Percentiles rank a stretch among this genome's conserved stretches.
phyloP scores from a whole-genome alignment of 1,139 yeast genomes.

The Nakaseomyces sp. region DNA sequence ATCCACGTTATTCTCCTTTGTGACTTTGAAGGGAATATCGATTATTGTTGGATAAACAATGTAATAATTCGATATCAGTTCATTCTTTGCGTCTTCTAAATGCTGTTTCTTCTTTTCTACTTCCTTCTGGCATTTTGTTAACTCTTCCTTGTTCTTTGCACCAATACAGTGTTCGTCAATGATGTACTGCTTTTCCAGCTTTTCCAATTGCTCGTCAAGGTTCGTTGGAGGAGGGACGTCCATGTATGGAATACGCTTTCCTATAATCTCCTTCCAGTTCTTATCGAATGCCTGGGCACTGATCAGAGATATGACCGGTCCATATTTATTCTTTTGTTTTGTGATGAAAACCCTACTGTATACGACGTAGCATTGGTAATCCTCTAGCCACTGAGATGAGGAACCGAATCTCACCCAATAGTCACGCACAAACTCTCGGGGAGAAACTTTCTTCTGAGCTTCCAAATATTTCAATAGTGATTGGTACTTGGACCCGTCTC shows the following conservation, averaged over 20 bases:
- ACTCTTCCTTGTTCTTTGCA: not conserved
- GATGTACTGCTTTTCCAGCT: not conserved
- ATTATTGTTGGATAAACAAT: not conserved
- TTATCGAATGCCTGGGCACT: conserved; percentile 19
- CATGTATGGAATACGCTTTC: conserved; percentile 14
- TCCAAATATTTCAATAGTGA: not conserved
- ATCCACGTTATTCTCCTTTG: conserved; percentile 16
- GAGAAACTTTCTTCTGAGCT: not conserved
- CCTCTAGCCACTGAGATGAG: conserved; percentile 18
- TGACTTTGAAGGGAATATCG: not conserved
- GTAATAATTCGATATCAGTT: not conserved
- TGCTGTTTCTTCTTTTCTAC: not conserved
- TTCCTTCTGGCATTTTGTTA: not conserved
- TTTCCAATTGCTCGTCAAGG: conserved; percentile 3
- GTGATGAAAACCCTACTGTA: conserved; percentile 12
- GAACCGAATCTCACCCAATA: conserved; percentile 20
- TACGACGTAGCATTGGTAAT: conserved; percentile 16
- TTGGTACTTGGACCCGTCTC: not conserved
- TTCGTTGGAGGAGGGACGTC: conserved; percentile 13
- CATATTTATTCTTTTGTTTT: too few relatives aligned
- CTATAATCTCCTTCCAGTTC: conserved; percentile 18
- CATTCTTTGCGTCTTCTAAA: not conserved
- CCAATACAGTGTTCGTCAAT: not conserved
- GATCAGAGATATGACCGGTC: conserved; percentile 11
- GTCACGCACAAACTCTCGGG: not conserved